Conservation (phyloP, 2,329 filamentous ascomycete species). For the Bertia moriformis region DNA sequence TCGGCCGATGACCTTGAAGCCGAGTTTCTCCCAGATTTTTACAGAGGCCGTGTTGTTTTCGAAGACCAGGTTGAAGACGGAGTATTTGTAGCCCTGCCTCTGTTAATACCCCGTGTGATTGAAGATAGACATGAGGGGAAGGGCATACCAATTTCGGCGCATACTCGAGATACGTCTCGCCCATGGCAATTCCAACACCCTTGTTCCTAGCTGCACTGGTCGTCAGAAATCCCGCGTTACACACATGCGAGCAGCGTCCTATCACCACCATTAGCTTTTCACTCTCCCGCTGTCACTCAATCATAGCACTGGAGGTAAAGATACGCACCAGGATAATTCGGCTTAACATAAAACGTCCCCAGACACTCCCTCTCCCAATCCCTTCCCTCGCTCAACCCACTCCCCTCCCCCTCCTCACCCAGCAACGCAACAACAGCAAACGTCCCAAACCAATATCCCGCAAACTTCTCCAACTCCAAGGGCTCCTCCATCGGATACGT, state of each 20-base stretch:
- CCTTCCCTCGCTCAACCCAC: constrained; percentile 5
- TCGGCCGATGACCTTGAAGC: constrained; percentile 18
- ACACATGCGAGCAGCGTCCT: constrained; percentile 22
- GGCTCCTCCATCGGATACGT: constrained; percentile 21
- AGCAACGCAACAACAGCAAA: constrained; percentile 17
- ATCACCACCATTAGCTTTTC: neutral
- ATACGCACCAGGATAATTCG: constrained; percentile 19
- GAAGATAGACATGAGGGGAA: too few species aligned
- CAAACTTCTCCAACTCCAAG: constrained; percentile 13
- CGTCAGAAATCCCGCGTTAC: constrained; percentile 20
- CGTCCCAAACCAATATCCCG: constrained; percentile 20
- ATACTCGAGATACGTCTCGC: constrained; percentile 17
- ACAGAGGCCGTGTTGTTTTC: constrained; percentile 20
- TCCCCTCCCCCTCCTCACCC: constrained; percentile 18
- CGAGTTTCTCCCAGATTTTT: constrained; percentile 20
- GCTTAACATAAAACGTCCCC: constrained; percentile 23
- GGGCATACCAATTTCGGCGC: constrained; percentile 17
- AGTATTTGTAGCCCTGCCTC: constrained; percentile 20
- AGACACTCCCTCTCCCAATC: constrained; percentile 18
- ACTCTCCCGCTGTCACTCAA: neutral
- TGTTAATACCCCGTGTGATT: neutral
- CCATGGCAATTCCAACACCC: constrained; percentile 18
- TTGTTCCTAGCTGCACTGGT: constrained; percentile 14
- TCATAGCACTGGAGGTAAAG: constrained; percentile 1
- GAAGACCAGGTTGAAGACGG: constrained; percentile 22